These are phyloP conservation scores for Ensete ventricosum DNA, from an alignment of 176 grass and related monocot species.

Conservation along the genomic window DNA sequence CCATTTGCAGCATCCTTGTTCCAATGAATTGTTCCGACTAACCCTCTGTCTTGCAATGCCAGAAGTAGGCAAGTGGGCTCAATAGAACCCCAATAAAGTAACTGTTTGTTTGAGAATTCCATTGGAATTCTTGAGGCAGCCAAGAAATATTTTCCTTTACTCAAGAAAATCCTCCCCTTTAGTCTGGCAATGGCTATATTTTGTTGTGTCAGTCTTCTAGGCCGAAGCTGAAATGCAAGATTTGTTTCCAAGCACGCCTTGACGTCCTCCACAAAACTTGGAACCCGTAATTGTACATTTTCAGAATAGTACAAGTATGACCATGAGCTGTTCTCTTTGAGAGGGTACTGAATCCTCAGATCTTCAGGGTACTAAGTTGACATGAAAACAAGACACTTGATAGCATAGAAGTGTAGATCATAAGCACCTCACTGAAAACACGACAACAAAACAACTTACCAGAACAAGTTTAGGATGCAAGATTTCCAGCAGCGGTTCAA, in stretches of 20 bases:
- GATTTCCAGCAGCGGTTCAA: constrained; percentile 45
- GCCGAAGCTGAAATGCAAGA: constrained; percentile 40
- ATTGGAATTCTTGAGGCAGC: constrained; percentile 19
- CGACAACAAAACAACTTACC: constrained; percentile 29
- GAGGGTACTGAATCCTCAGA: constrained; percentile 25
- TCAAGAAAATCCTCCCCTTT: constrained; percentile 48
- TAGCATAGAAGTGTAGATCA: too few relatives aligned
- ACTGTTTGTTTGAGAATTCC: constrained; percentile 21
- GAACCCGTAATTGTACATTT: constrained; percentile 34
- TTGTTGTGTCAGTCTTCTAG: constrained; percentile 36
- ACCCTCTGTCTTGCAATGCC: constrained; percentile 42
- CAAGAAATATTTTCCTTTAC: constrained; percentile 52
- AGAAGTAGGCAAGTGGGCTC: constrained; percentile 29
- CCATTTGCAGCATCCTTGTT: background rate
- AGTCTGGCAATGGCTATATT: constrained; percentile 57
- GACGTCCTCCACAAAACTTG: constrained; percentile 33
- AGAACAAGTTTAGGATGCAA: constrained; percentile 65
- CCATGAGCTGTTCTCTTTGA: constrained; percentile 27
- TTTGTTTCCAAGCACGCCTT: constrained; percentile 38
- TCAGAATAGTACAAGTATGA: constrained; percentile 59
- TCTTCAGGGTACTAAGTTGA: constrained; percentile 52
- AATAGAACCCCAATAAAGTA: constrained; percentile 45
- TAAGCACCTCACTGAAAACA: background rate
- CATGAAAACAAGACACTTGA: background rate
- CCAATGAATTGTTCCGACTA: constrained; percentile 29